These are phyloP conservation scores for Hypoxylon lienhwacheense DNA, from an alignment of 495 filamentous ascomycete genomes.

Conservation along the genomic window DNA sequence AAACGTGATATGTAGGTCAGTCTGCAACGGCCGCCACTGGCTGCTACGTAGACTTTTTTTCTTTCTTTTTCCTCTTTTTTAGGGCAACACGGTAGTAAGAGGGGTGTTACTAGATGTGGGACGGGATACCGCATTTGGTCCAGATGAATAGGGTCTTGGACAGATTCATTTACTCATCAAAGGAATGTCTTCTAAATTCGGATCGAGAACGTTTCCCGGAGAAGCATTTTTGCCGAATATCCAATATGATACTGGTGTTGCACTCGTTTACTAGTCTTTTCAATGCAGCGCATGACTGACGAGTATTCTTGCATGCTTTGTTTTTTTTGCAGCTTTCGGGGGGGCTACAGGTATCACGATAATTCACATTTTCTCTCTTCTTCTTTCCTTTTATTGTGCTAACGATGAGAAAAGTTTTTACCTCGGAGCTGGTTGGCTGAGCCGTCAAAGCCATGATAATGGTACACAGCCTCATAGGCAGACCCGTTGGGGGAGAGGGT, in stretches of 20 bases:
- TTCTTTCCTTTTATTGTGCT: constrained; percentile 1
- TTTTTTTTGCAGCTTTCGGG: constrained; percentile 23
- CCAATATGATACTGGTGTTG: constrained; percentile 26
- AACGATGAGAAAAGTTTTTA: constrained; percentile 4
- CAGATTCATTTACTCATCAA: constrained; percentile 6
- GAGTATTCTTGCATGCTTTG: constrained; percentile 15
- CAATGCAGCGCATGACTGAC: constrained; percentile 14
- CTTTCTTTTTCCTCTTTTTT: no score
- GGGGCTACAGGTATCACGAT: constrained; percentile 24
- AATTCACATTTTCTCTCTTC: constrained; percentile 1
- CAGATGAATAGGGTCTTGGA: constrained; percentile 10
- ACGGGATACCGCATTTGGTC: constrained; percentile 25
- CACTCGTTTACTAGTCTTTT: constrained; percentile 27
- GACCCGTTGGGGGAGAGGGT: constrained; percentile 16
- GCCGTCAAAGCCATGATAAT: constrained; percentile 6
- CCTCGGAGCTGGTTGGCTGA: constrained; percentile 23
- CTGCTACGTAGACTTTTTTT: constrained; percentile 23
- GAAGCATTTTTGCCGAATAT: constrained; percentile 16
- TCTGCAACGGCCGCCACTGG: constrained; percentile 15
- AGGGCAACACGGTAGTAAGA: no score
- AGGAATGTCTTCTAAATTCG: constrained; percentile 6
- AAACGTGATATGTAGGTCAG: constrained; percentile 32
- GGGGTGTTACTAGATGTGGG: constrained; percentile 10
- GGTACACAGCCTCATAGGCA: constrained; percentile 31
- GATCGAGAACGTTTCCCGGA: constrained; percentile 20